phyloP scores from a whole-genome alignment of 1,284 basidiomycete genomes.

The Melampsora americana region DNA sequence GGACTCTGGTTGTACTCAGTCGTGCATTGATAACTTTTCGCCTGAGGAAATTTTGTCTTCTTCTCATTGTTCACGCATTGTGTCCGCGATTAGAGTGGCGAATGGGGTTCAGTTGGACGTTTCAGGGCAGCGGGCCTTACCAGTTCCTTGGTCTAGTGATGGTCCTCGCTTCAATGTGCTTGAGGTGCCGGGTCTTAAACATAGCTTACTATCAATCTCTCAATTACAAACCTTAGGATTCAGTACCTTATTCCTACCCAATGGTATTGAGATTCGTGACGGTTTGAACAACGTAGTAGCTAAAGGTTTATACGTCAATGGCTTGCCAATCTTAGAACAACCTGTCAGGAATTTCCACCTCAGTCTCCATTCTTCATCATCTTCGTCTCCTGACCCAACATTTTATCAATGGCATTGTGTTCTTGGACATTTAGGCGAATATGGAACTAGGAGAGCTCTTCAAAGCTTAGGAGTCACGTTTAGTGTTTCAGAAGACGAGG shows the following conservation, averaged over 20 bases:
- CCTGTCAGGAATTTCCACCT: neutral
- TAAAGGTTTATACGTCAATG: neutral
- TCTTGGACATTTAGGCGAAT: neutral
- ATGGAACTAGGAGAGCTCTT: neutral
- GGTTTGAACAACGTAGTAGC: neutral
- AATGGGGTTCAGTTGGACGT: no score
- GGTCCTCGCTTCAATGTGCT: neutral
- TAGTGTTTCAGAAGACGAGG: neutral
- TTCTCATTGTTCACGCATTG: neutral
- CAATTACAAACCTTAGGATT: neutral
- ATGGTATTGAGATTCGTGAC: neutral
- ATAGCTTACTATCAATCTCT: neutral
- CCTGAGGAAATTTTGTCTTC: neutral
- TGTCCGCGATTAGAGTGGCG: neutral
- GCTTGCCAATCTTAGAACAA: neutral
- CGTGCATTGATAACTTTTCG: neutral
- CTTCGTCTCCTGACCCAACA: neutral
- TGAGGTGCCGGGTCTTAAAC: neutral
- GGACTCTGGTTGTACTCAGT: neutral
- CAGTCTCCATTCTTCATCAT: neutral
- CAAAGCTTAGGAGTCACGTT: neutral
- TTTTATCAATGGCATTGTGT: neutral
- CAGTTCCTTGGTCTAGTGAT: neutral
- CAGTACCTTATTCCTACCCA: neutral
- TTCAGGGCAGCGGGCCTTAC: neutral